phyloP scores from a whole-genome alignment of 2,329 filamentous ascomycete species.

The Penicillium thymicola region DNA sequence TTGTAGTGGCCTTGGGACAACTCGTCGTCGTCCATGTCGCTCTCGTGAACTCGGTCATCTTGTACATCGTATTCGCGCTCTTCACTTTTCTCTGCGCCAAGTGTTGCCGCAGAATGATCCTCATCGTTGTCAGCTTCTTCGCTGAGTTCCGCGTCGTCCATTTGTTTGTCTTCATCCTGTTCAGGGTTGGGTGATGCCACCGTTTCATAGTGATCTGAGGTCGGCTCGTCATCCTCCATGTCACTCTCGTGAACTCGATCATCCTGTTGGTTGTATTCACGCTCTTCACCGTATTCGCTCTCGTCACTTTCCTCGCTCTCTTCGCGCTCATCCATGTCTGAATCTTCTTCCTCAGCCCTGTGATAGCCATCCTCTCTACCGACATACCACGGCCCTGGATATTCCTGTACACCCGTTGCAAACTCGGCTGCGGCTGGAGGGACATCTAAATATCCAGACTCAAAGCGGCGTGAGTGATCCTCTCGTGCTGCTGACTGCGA shows the following conservation, averaged over 20 bases:
- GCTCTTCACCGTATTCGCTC: background rate
- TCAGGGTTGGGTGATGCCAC: background rate
- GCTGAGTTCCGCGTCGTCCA: background rate
- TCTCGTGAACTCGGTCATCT: constrained; percentile 11
- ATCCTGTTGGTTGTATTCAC: background rate
- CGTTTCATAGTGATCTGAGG: background rate
- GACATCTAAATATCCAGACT: background rate
- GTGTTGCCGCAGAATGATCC: background rate
- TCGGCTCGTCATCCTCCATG: constrained; percentile 18
- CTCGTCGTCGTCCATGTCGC: constrained; percentile 20
- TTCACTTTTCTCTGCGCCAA: background rate
- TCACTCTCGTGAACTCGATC: constrained; percentile 16
- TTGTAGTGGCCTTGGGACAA: background rate
- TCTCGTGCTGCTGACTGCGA: background rate
- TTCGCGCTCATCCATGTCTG: background rate
- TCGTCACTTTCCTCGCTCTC: background rate
- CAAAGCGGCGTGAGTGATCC: background rate
- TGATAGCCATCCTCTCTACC: constrained; percentile 2
- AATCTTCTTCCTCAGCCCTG: background rate
- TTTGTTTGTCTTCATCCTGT: background rate
- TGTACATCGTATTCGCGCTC: constrained; percentile 1
- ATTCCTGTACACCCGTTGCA: constrained; percentile 1
- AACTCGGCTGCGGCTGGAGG: background rate
- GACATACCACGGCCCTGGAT: background rate
- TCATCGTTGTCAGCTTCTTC: background rate